These are phyloP conservation scores for Colletotrichum trifolii DNA, from an alignment of 2,329 filamentous ascomycete genomes.

Conservation along the genomic window DNA sequence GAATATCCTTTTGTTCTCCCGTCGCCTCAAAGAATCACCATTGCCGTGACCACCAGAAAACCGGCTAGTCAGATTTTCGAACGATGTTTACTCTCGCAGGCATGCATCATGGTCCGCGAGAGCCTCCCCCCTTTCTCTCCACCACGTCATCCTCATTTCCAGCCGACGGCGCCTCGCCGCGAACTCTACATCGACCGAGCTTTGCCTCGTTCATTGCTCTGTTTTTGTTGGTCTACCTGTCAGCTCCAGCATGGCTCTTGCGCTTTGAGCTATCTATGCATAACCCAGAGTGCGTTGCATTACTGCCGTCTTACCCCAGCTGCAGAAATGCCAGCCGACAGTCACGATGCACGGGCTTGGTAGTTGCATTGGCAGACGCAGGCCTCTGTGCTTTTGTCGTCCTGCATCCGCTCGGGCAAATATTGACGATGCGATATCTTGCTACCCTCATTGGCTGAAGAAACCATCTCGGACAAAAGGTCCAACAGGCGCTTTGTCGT, in stretches of 20 bases:
- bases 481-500: background rate
- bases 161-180: background rate
- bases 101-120: background rate
- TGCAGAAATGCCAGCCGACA: background rate
- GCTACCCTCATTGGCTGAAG: background rate
- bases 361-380: conserved; percentile 9
- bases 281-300: conserved; percentile 10
- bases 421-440: conserved; percentile 13
- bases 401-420: conserved; percentile 5
- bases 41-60: conserved; percentile 2
- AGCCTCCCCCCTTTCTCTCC: background rate
- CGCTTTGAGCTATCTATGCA: conserved; percentile 2
- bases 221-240: conserved; percentile 17
- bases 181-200: background rate
- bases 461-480: conserved; percentile 7
- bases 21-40: background rate
- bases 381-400: conserved; percentile 1
- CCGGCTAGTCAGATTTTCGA: background rate
- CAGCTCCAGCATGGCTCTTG: conserved; percentile 13
- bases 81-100: too few relatives aligned
- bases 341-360: background rate
- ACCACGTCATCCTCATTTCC: conserved; percentile 2
- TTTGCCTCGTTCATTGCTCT: conserved; percentile 6
- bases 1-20: conserved; percentile 12
- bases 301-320: conserved; percentile 5